Evolutionary conservation across 2,329 filamentous ascomycete genomes (phyloP), one percentile per base, ranked within the genome.

Genomic region (Dryadomyces quercus-mongolicae): DNA sequence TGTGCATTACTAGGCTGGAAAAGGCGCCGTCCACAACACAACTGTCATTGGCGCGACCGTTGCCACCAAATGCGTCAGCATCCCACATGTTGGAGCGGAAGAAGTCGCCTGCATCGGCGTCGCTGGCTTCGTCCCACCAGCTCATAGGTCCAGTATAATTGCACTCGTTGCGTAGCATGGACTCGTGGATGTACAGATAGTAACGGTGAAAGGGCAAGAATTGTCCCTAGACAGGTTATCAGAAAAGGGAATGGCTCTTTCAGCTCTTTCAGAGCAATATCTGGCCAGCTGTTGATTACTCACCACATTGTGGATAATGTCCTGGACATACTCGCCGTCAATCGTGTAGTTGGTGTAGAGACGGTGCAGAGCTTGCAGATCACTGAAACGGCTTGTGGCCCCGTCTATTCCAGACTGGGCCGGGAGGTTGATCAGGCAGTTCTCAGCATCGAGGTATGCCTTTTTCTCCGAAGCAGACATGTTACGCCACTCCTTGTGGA

Each of bases 131-230:
- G 58, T 71, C 67, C 68, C 68, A 71, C 67, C 68, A 71, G 6
- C 68, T 65, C 60, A 70, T 63, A 2, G 68, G 62, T 10, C 64
- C 62, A 13, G 55, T 51, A 57, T 70, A 70, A 50, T 61, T 62
- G 56, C 69, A 72, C 62, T 73, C 69, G 15, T 66, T 57, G 22
- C 66, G 65, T 56, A 72, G 64, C 56, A 69, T 47, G 47, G 59
- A 57, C 61, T 71, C 68, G 57, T 69, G 68, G 3, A 65, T 59
- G 55, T 60, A 60, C 25, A 69, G 58, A 59, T 66, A 70, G 60
- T 67, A 68, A 21, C 70, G 64, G 62, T 72, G 70, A 67, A 68
- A 72, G 16, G 66, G 62, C 2, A 72, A 62, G 62, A 72, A 72
- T 55, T 62, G 60, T 36, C 57, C 59, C 10, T 44, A 8, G 25